A percentile compares a stretch with the other conserved stretches of the same genome.
Conservation (phyloP, 2,329 filamentous ascomycete genomes). For the Fusarium virguliforme region DNA sequence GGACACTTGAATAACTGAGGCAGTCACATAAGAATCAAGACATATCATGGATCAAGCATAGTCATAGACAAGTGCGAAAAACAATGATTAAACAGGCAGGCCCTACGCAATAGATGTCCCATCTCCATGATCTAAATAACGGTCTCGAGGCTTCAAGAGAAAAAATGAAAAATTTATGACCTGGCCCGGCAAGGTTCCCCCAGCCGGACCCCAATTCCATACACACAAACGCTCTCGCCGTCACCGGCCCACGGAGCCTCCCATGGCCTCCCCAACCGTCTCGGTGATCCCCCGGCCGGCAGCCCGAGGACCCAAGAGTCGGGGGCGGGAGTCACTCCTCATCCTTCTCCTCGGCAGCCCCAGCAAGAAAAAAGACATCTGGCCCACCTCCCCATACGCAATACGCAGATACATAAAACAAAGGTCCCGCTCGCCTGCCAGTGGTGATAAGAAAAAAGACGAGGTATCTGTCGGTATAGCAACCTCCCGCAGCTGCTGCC, state of each 20-base stretch:
- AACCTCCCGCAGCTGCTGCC: slow-evolving; percentile 34
- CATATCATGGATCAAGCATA: too few relatives aligned
- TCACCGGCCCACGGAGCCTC: slow-evolving; percentile 44
- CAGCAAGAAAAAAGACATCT: slow-evolving; percentile 52
- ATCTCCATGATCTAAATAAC: slow-evolving; percentile 59
- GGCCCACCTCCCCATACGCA: slow-evolving; percentile 53
- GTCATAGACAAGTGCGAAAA: slow-evolving; percentile 38
- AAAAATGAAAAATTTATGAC: slow-evolving; percentile 67
- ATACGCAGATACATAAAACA: slow-evolving; percentile 57
- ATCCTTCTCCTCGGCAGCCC: slow-evolving; percentile 47
- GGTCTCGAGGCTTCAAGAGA: slow-evolving; percentile 57
- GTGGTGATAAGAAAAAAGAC: slow-evolving; percentile 52
- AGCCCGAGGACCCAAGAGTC: slow-evolving; percentile 41
- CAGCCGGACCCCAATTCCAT: slow-evolving; percentile 48
- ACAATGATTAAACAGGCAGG: slow-evolving; percentile 54
- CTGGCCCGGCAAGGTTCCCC: slow-evolving; percentile 55
- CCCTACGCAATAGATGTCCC: slow-evolving; percentile 55
- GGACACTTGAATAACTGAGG: slow-evolving; percentile 1
- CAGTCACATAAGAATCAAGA: background rate
- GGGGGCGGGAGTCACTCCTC: slow-evolving; percentile 50
- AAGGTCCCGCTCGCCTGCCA: slow-evolving; percentile 55
- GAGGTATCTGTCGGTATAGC: slow-evolving; percentile 48
- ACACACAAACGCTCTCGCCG: slow-evolving; percentile 48
- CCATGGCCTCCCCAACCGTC: slow-evolving; percentile 42
- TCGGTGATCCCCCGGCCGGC: slow-evolving; percentile 51